Conservation (phyloP, 2,329 filamentous ascomycete species). For the Alternaria triticina region DNA sequence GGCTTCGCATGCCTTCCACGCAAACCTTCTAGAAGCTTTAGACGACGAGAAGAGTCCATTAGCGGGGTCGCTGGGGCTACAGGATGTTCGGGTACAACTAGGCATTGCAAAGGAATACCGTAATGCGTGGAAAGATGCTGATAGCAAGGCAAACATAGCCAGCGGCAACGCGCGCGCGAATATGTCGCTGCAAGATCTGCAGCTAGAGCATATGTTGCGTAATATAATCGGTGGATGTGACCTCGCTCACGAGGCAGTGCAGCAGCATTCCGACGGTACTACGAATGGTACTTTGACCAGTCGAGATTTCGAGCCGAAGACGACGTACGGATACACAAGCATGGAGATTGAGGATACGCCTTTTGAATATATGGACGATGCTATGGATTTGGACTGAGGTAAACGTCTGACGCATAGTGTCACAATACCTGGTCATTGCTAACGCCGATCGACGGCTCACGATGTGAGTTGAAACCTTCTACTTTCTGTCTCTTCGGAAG, state of each 20-base stretch:
- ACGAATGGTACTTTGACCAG: slow-evolving; percentile 20
- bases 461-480: not conserved
- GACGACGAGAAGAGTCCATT: slow-evolving; percentile 65
- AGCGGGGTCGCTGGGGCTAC: slow-evolving; percentile 60
- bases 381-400: slow-evolving; percentile 43
- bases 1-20: slow-evolving; percentile 66
- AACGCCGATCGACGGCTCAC: not conserved
- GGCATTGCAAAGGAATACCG: slow-evolving; percentile 71
- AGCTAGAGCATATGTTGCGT: slow-evolving; percentile 65
- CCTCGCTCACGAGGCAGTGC: slow-evolving; percentile 57
- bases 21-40: slow-evolving; percentile 70
- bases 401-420: not conserved
- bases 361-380: slow-evolving; percentile 44
- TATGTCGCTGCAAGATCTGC: slow-evolving; percentile 63
- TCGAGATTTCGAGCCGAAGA: slow-evolving; percentile 28
- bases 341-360: slow-evolving; percentile 34
- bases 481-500: fast-evolving
- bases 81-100: slow-evolving; percentile 64
- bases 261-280: slow-evolving; percentile 10
- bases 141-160: slow-evolving; percentile 47
- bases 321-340: slow-evolving; percentile 1
- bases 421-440: not conserved
- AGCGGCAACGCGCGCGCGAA: slow-evolving; percentile 34
- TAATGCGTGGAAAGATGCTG: slow-evolving; percentile 75
- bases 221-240: slow-evolving; percentile 66